phyloP scores from a whole-genome alignment of 2,329 filamentous ascomycete species.

The Dothistroma septosporum region DNA sequence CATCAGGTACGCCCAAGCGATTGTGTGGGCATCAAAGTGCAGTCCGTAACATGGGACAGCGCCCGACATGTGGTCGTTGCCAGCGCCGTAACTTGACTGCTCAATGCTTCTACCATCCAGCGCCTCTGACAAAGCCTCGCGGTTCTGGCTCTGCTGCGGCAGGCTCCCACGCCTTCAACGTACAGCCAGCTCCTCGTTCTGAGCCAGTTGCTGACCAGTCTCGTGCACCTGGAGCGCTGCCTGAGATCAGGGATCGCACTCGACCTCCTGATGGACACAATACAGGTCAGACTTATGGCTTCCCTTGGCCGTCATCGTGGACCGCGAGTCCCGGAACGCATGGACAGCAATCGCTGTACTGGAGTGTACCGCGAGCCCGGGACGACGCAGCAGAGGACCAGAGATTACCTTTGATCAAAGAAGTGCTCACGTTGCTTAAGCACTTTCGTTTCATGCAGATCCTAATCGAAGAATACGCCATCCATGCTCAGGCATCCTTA shows the following conservation, averaged over 20 bases:
- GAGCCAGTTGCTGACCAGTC: background rate
- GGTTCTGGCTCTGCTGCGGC: background rate
- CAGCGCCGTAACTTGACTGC: conserved; percentile 6
- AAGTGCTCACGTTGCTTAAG: conserved; percentile 1
- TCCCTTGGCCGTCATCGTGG: background rate
- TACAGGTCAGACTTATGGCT: background rate
- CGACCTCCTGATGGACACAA: background rate
- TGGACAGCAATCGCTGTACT: background rate
- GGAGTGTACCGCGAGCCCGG: background rate
- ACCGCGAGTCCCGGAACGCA: background rate
- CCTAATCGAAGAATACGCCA: conserved; percentile 3
- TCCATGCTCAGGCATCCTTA: conserved; percentile 2
- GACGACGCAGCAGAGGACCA: background rate
- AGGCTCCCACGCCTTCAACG: background rate
- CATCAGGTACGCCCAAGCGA: background rate
- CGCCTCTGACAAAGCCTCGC: conserved; percentile 16
- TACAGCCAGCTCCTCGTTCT: background rate
- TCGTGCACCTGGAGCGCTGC: background rate
- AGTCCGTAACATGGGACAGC: background rate
- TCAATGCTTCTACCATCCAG: conserved; percentile 20
- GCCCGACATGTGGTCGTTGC: conserved; percentile 19
- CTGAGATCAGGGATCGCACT: background rate
- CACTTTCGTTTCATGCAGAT: conserved; percentile 7
- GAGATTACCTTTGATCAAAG: conserved; percentile 1
- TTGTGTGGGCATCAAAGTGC: background rate